Conservation (phyloP, 371 early-diverging fungal species). For the Nosema bombycis region DNA sequence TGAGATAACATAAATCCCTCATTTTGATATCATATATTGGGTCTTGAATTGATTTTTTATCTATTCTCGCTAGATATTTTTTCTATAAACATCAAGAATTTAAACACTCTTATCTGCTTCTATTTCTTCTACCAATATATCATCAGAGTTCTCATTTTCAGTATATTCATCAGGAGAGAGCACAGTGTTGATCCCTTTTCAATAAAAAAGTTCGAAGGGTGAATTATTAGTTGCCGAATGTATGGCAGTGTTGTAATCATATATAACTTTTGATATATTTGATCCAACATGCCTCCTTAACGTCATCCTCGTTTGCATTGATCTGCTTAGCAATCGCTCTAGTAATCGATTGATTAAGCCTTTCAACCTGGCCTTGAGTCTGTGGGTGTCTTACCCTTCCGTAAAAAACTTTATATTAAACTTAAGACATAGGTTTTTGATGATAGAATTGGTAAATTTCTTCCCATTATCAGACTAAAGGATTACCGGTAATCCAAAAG, state of each 20-base stretch:
- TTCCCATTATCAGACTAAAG: conserved; percentile 18
- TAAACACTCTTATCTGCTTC: too few relatives aligned
- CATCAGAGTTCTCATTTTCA: too few relatives aligned
- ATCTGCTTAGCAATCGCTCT: not conserved
- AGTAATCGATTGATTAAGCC: not conserved
- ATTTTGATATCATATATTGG: too few relatives aligned
- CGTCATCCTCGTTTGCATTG: not conserved
- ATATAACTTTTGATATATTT: not conserved
- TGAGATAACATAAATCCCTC: too few relatives aligned
- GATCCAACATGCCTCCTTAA: not conserved
- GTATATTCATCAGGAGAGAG: too few relatives aligned
- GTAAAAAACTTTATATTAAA: not conserved
- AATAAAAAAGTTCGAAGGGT: not conserved
- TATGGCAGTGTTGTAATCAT: conserved; percentile 2
- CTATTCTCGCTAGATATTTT: too few relatives aligned
- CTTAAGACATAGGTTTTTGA: not conserved
- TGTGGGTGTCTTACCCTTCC: conserved; percentile 8
- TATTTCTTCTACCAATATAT: too few relatives aligned
- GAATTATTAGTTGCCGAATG: conserved; percentile 11
- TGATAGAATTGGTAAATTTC: not conserved
- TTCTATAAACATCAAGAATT: too few relatives aligned
- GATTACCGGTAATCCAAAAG: not conserved
- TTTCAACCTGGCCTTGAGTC: conserved; percentile 5
- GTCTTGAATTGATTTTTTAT: too few relatives aligned
- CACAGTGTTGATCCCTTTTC: too few relatives aligned